A percentile compares a stretch with the other conserved stretches of the same genome.
Conservation (phyloP, 306 rosid species). For the Sicyos edulis region DNA sequence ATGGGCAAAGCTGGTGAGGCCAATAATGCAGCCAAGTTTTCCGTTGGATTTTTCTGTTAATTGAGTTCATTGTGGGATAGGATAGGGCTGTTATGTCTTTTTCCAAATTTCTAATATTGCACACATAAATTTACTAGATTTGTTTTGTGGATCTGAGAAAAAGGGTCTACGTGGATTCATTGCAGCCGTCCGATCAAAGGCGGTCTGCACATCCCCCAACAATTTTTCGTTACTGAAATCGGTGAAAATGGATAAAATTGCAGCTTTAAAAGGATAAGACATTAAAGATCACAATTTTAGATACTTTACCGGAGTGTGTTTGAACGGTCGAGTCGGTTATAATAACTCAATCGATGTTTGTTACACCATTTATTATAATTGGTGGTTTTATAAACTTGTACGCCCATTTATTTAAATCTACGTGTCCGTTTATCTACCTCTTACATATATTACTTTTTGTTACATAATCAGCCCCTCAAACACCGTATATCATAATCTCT, state of each 20-base stretch:
- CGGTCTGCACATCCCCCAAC: not conserved
- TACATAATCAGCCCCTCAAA: too few relatives aligned
- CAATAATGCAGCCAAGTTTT: conserved; percentile 18
- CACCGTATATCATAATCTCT: too few relatives aligned
- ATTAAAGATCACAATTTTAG: not conserved
- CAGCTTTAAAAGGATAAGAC: not conserved
- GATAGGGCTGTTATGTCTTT: not conserved
- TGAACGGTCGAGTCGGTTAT: too few relatives aligned
- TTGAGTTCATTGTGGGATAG: not conserved
- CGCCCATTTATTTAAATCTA: too few relatives aligned
- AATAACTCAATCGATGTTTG: too few relatives aligned
- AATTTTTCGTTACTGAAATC: not conserved
- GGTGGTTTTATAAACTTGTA: too few relatives aligned
- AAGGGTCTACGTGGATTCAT: not conserved
- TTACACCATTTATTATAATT: too few relatives aligned
- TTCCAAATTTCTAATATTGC: not conserved
- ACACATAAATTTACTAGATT: not conserved
- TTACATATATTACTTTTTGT: too few relatives aligned
- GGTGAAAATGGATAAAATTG: not conserved
- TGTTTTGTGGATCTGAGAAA: not conserved
- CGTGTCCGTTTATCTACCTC: too few relatives aligned
- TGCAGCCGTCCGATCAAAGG: not conserved
- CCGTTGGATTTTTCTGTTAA: conserved; percentile 16
- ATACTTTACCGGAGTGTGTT: too few relatives aligned
- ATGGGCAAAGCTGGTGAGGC: conserved; percentile 17